Base-by-base conservation (phyloP, 2,329 filamentous ascomycete genomes). In the Didymosphaeria variabile region DNA sequence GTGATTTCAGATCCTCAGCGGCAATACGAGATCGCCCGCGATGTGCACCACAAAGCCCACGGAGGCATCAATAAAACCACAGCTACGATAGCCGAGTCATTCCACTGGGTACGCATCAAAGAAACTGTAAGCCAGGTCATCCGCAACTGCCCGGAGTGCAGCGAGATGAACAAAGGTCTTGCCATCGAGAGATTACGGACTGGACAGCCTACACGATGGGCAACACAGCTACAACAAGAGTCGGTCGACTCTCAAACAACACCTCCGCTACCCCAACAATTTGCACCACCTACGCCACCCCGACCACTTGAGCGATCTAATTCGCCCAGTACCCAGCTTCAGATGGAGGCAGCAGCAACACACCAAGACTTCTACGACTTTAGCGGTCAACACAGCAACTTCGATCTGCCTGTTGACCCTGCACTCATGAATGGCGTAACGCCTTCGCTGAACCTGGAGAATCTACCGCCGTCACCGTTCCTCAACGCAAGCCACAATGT, bases 21-120 rank as follows among this genome's bases (percentile, higher is more conserved):
- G 67, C 95, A 99, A 82, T 96, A 96, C 77, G 92, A 95, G 62
- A 95, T 98, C 70, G 92, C 94, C 13, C 85, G 91, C 49, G 84
- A 86, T 60, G 86, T 94, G 40, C 95, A 99, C 79, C 84, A 88
- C 56, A 80, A 84, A 59, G 86, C 90, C 45, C 95, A 99, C 75
- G 93, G 91, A 7, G 95, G 95, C 55, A 98, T 98, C 84, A 99
- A 99, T 84, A 97, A 97, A 82, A 98, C 94, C 0, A 98, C 94
- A 0, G 94, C 94, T 21, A 91, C 89, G 21, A 97, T 99, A 72
- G 93, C 94, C 12, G 92, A 97, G 75, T 91, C 90, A 73, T 97
- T 94, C 76, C 95, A 98, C 80, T 99, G 95, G 95, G 94, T 96
- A 51, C 88, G 94, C 63, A 98, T 98, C 82, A 99, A 98, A 78